Evolutionary conservation across 345 rosid species (phyloP), one percentile per base, ranked within the genome.

Genomic region (Arabidopsis suecica): DNA sequence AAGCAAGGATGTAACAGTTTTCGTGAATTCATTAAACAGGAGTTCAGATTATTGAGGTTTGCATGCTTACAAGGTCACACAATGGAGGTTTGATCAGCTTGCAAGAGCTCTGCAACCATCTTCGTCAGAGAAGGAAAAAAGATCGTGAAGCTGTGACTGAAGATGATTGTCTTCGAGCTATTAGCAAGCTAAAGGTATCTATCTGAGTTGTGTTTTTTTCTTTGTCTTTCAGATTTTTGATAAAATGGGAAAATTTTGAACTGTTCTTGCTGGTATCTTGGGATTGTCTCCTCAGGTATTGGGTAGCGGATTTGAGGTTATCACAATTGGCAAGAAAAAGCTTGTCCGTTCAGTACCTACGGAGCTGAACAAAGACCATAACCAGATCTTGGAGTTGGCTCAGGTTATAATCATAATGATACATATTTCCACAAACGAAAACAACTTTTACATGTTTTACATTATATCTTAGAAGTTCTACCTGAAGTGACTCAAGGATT

Each of bases 151-250:
- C 88, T 70, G 85, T 91, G 10, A 87, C 96, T 25, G 97, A 93
- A 82, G 98, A 91, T 79, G 98, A 94, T 59, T 94, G 98, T 79
- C 84, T 94, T 76, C 96, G 96, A 30, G 97, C 96, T 60, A 93
- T 93, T 74, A 90, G 95, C 83, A 91, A 94, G 84, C 88, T 89
- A 32, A 91, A 89, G 96, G 98, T 91, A 75, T 73, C 30, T 34
- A 22, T 71, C 30, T 34, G 22, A 30, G 5, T 50, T 47, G 48
- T 54, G 47, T 48, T 16, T 44, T 28, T 5, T 11, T 20, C 1
- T 57, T 23, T 34, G 20, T 30, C 10, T 40, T 72, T 53, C 40
- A 48, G 22, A 44, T 44, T 66, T 30, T 18, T 20, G 20, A 37
- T 13, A 4, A 34, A 23, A 13, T 47, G 34, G 14, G 38, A 48